These are phyloP conservation scores for Oryza nivara DNA, from an alignment of 176 grass and related monocot genomes.

Conservation along the genomic window DNA sequence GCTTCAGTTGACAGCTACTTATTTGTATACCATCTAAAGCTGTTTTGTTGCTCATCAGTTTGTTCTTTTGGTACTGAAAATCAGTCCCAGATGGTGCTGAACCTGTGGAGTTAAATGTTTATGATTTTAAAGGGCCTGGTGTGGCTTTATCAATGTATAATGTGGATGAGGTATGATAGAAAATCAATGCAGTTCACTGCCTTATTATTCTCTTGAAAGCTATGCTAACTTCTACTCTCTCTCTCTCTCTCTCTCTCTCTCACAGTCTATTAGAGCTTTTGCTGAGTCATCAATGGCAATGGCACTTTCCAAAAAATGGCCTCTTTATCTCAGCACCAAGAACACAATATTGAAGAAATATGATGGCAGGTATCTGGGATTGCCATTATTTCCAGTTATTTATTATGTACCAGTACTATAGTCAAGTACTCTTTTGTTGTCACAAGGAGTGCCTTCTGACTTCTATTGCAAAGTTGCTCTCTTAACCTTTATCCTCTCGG, in stretches of 20 bases:
- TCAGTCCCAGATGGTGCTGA: conserved; percentile 68
- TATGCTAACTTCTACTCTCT: conserved; percentile 27
- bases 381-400: not conserved
- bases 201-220: conserved; percentile 40
- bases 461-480: not conserved
- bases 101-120: conserved; percentile 76
- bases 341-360: conserved; percentile 97
- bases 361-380: conserved; percentile 78
- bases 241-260: no score
- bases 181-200: not conserved
- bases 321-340: conserved; percentile 94
- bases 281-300: conserved; percentile 94
- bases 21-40: not conserved
- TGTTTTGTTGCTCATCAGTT: conserved; percentile 8
- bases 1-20: conserved; percentile 31
- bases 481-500: not conserved
- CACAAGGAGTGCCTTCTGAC: not conserved
- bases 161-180: conserved; percentile 74
- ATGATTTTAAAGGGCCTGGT: conserved; percentile 89
- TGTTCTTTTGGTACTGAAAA: conserved; percentile 48
- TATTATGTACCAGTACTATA: not conserved
- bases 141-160: conserved; percentile 95
- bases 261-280: conserved; percentile 86
- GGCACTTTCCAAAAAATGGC: conserved; percentile 81
- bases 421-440: conserved; percentile 21